Base-by-base conservation (phyloP, 2,329 filamentous ascomycete species). In the Penicillium olsonii region DNA sequence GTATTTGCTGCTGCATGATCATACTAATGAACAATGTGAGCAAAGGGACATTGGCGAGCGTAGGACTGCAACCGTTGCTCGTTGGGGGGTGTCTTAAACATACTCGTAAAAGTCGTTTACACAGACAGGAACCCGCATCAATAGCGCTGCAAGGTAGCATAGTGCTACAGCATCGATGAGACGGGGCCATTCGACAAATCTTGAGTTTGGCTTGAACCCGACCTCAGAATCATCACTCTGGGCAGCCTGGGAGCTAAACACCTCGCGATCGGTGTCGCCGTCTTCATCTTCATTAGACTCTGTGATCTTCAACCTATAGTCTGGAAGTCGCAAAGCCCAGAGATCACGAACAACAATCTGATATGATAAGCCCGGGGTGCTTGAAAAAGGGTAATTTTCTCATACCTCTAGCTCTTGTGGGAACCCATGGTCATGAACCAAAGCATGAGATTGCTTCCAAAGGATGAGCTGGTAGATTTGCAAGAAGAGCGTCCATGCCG, bases 381-480 rank as follows among this genome's bases (percentile, higher is more conserved):
- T 22, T 33, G 4, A 20, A 27, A 15, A 17, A 1, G 17, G 37
- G n/a, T n/a, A n/a, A 35, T 10, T 14, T 12, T 6, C 26, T 12
- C 15, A 48, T 58, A 82, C 85, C 76, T 95, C 90, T 11, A 96
- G 77, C 60, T 95, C 87, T 4, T 76, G 69, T 1, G 87, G 85
- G 40, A 94, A 79, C 0, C 81, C 80, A 65, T 85, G 84, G 5
- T 78, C 75, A 18, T 81, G 74, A 12, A 95, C 75, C 24, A 97
- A 76, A 78, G 87, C 92, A 63, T 82, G 73, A 14, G 90, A 74
- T 74, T 97, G 92, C 64, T 87, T 89, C 67, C 91, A 84, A 22
- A 99, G 75, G 40, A 97, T 80, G 26, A 96, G 76, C 70, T 97
- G 92, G 51, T 95, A 82, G 55, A 84, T 87, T 66, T 95, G 87